Percentiles rank a stretch among this genome's conserved stretches.
Conservation (phyloP, 371 early-diverging fungal species). For the Phascolomyces articulosus region DNA sequence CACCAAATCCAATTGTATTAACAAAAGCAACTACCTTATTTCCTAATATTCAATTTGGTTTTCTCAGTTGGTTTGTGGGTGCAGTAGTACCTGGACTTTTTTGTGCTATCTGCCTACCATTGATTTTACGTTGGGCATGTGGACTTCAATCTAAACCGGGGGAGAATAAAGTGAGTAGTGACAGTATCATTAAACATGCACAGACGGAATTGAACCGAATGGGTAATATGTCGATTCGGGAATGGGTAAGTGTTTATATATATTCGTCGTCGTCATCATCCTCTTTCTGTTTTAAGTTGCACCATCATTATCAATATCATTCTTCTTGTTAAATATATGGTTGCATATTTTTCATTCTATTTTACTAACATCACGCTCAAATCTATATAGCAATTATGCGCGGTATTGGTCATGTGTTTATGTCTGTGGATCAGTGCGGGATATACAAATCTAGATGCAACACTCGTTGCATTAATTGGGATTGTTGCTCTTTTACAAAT, state of each 20-base stretch:
- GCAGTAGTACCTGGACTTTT: conserved; percentile 54
- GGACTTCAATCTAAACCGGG: conserved; percentile 25
- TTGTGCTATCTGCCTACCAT: conserved; percentile 45
- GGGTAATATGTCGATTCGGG: conserved; percentile 40
- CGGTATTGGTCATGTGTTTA: conserved; percentile 60
- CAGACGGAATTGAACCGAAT: conserved; percentile 33
- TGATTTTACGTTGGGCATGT: conserved; percentile 37
- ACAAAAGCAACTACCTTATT: conserved; percentile 54
- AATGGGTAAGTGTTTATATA: conserved; percentile 32
- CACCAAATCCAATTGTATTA: conserved; percentile 67
- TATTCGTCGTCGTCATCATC: too few species aligned
- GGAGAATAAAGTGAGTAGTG: conserved; percentile 3
- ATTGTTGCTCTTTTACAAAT: conserved; percentile 56
- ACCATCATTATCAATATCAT: too few species aligned
- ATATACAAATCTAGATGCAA: conserved; percentile 66
- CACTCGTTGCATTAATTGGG: conserved; percentile 69
- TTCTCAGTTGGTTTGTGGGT: conserved; percentile 61
- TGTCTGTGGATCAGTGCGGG: conserved; percentile 68
- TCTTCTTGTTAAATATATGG: too few species aligned
- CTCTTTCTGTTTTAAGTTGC: too few species aligned
- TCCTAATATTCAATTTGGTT: conserved; percentile 56
- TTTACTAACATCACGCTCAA: not conserved
- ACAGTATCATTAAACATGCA: conserved; percentile 36
- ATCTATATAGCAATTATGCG: conserved; percentile 43
- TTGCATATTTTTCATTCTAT: too few species aligned